These are phyloP conservation scores for Lactarius sanguifluus DNA, from an alignment of 768 basidiomycete genomes.

Conservation along the genomic window DNA sequence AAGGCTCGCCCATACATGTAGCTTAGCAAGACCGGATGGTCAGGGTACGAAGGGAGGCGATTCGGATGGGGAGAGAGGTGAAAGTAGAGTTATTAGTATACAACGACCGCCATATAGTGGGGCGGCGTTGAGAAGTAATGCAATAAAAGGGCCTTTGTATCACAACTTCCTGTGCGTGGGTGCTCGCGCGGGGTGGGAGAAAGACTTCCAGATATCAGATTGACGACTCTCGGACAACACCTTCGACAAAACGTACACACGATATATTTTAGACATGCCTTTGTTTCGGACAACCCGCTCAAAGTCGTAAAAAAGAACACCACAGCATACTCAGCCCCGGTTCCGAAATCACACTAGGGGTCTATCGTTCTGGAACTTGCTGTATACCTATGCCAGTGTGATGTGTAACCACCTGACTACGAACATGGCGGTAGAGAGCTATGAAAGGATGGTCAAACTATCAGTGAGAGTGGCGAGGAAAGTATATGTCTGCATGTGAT, in stretches of 20 bases:
- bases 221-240: neutral
- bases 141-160: slow-evolving; percentile 30
- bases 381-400: too few relatives aligned
- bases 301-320: neutral
- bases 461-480: too few relatives aligned
- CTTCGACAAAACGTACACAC: neutral
- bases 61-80: slow-evolving; percentile 6
- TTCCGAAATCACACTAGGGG: neutral
- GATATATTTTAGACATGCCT: neutral
- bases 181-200: too few relatives aligned
- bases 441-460: too few relatives aligned
- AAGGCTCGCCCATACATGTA: slow-evolving; percentile 8
- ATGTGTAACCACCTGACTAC: too few relatives aligned
- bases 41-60: neutral
- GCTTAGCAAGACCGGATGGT: slow-evolving; percentile 7
- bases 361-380: too few relatives aligned
- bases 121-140: slow-evolving; percentile 30
- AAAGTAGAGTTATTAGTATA: slow-evolving; percentile 26
- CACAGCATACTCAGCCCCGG: neutral
- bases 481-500: too few relatives aligned
- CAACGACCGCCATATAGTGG: slow-evolving; percentile 26
- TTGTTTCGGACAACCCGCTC: neutral
- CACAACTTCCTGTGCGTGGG: slow-evolving; percentile 11
- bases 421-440: too few relatives aligned
- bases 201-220: too few relatives aligned